These are phyloP conservation scores for Hericium erinaceus DNA, from an alignment of 768 basidiomycete species.

Conservation along the genomic window DNA sequence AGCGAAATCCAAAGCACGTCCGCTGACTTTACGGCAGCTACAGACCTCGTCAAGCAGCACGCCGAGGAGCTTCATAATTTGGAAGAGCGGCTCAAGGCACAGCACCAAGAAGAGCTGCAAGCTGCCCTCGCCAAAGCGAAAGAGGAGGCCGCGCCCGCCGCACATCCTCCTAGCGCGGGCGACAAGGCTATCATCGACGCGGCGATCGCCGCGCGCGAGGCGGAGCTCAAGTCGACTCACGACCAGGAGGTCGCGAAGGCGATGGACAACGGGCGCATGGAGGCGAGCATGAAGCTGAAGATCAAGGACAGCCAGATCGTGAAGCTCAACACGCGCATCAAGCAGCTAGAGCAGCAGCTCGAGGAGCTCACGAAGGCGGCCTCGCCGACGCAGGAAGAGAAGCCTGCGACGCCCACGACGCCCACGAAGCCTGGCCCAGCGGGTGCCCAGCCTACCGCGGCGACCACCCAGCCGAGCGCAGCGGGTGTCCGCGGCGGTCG, in stretches of 20 bases:
- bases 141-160: constrained; percentile 13
- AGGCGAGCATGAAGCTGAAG: constrained; percentile 50
- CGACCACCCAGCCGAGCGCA: not conserved
- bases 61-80: constrained; percentile 49
- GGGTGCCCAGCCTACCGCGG: too few relatives aligned
- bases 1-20: constrained; percentile 16
- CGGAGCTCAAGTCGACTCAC: constrained; percentile 36
- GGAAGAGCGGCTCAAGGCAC: constrained; percentile 40
- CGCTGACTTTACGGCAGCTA: constrained; percentile 23
- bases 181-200: constrained; percentile 41
- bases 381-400: too few relatives aligned
- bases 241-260: constrained; percentile 53
- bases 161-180: constrained; percentile 12
- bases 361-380: constrained; percentile 46
- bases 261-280: constrained; percentile 60
- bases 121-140: constrained; percentile 25
- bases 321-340: constrained; percentile 48
- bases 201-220: constrained; percentile 40
- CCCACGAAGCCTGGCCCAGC: not conserved
- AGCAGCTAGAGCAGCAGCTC: constrained; percentile 60
- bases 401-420: constrained; percentile 21
- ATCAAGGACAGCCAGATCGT: constrained; percentile 67
- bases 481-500: not conserved
- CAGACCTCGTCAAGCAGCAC: constrained; percentile 35
- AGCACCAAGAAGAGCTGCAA: constrained; percentile 48